Conservation (phyloP, 768 basidiomycete genomes). For the Suillus plorans region DNA sequence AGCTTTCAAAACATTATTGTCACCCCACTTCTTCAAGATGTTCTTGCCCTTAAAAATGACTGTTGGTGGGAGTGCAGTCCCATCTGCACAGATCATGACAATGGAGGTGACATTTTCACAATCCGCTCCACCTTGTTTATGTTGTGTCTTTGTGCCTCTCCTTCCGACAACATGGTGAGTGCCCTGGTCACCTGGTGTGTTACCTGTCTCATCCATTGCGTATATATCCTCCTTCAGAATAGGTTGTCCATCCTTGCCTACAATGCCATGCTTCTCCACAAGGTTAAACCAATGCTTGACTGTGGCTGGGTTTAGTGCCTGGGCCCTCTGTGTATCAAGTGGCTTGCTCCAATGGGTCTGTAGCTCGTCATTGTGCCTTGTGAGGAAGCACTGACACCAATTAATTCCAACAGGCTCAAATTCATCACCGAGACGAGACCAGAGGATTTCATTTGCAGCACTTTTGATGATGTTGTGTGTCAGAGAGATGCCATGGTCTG, state of each 20-base stretch:
- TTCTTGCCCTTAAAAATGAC: slow-evolving; percentile 41
- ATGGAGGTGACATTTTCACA: slow-evolving; percentile 29
- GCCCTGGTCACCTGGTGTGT: slow-evolving; percentile 3
- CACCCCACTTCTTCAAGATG: slow-evolving; percentile 28
- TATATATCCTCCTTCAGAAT: slow-evolving; percentile 19
- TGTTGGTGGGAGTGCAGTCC: slow-evolving; percentile 30
- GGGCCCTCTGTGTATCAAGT: slow-evolving; percentile 31
- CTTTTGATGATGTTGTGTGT: neutral
- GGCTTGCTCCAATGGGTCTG: slow-evolving; percentile 34
- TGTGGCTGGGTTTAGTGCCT: slow-evolving; percentile 27
- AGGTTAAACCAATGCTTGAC: slow-evolving; percentile 34
- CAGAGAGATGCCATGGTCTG: neutral
- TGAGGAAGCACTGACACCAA: slow-evolving; percentile 31
- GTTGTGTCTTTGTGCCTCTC: slow-evolving; percentile 26
- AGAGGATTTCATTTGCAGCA: slow-evolving; percentile 5
- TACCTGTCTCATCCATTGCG: slow-evolving; percentile 37
- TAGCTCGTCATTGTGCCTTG: slow-evolving; percentile 25
- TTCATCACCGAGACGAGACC: neutral
- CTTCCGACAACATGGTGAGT: slow-evolving; percentile 13
- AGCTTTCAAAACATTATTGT: slow-evolving; percentile 37
- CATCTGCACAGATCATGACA: slow-evolving; percentile 38
- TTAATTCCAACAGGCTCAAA: slow-evolving; percentile 20
- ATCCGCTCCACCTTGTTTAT: slow-evolving; percentile 31
- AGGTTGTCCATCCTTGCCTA: neutral
- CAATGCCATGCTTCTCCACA: slow-evolving; percentile 25